These are phyloP conservation scores for Tetracladium setigerum DNA, from an alignment of 495 filamentous ascomycete genomes.

Conservation along the genomic window DNA sequence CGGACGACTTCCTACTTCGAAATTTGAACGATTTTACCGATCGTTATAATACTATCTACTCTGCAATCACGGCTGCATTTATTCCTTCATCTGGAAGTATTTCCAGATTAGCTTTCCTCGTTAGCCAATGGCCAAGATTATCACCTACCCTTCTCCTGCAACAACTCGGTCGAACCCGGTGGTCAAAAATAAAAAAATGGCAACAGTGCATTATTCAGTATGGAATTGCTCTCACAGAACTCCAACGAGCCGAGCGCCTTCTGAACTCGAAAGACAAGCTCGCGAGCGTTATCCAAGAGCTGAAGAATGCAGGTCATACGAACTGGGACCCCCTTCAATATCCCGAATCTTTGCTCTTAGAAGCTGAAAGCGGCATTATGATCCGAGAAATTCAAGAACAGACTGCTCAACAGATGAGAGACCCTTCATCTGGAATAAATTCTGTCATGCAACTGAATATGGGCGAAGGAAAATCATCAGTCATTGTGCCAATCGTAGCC, in stretches of 20 bases:
- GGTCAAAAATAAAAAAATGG: slow-evolving; percentile 22
- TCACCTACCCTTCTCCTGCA: slow-evolving; percentile 15
- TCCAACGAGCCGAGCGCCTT: slow-evolving; percentile 30
- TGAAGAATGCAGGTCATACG: slow-evolving; percentile 38
- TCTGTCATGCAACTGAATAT: slow-evolving; percentile 62
- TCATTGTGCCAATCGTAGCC: slow-evolving; percentile 58
- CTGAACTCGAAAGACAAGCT: slow-evolving; percentile 12
- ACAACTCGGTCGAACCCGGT: slow-evolving; percentile 20
- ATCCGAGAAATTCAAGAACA: slow-evolving; percentile 53
- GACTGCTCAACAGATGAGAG: slow-evolving; percentile 49
- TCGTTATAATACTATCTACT: too few relatives aligned
- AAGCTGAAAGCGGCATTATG: slow-evolving; percentile 54
- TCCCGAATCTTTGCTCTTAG: slow-evolving; percentile 51
- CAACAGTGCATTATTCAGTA: slow-evolving; percentile 25
- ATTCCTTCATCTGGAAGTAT: too few relatives aligned
- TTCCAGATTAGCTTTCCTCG: too few relatives aligned
- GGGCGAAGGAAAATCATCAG: slow-evolving; percentile 65
- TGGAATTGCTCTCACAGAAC: slow-evolving; percentile 21
- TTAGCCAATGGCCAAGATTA: background rate
- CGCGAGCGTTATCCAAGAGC: slow-evolving; percentile 37
- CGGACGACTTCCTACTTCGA: too few relatives aligned
- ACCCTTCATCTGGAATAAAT: slow-evolving; percentile 34
- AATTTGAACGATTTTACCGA: too few relatives aligned
- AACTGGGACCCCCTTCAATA: slow-evolving; percentile 39
- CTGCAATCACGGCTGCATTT: too few relatives aligned